Conservation (phyloP, 2,329 filamentous ascomycete species). For the Grosmannia clavigera region DNA sequence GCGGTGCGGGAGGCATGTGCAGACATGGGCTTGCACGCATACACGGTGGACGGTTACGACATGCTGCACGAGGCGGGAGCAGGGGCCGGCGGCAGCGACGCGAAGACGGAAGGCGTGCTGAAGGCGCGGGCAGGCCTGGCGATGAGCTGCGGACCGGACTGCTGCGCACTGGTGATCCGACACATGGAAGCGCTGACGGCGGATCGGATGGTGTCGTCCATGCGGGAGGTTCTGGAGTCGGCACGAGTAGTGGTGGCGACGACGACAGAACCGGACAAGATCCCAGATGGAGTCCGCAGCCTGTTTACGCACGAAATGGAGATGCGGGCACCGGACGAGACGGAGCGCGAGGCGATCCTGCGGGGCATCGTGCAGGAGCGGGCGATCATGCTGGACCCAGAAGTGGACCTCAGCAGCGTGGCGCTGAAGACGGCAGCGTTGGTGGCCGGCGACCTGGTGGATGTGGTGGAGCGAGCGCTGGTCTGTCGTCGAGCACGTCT, state of each 20-base stretch:
- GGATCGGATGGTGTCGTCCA: constrained; percentile 73
- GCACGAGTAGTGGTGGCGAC: constrained; percentile 81
- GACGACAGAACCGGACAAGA: constrained; percentile 88
- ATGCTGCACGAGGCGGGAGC: constrained; percentile 84
- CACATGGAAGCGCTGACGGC: constrained; percentile 87
- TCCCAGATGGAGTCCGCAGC: constrained; percentile 78
- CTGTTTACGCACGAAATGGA: constrained; percentile 94
- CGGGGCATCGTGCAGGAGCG: constrained; percentile 64
- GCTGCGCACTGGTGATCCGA: constrained; percentile 71
- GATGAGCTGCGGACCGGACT: constrained; percentile 73
- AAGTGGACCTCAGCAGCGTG: constrained; percentile 73
- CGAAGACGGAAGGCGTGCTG: constrained; percentile 86
- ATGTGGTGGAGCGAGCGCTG: constrained; percentile 82
- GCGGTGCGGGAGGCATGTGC: constrained; percentile 65
- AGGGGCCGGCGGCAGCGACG: constrained; percentile 44
- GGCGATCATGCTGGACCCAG: constrained; percentile 63
- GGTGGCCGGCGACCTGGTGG: constrained; percentile 85
- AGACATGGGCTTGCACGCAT: constrained; percentile 83
- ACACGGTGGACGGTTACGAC: constrained; percentile 82
- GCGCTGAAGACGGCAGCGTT: constrained; percentile 92
- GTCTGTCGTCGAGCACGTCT: constrained; percentile 66
- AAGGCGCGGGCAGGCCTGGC: constrained; percentile 80
- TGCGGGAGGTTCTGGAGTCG: constrained; percentile 73
- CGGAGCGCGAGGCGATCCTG: constrained; percentile 79
- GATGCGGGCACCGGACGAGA: constrained; percentile 84